Base-by-base conservation (phyloP, 2,329 filamentous ascomycete genomes). In the Cladosporium sp. region DNA sequence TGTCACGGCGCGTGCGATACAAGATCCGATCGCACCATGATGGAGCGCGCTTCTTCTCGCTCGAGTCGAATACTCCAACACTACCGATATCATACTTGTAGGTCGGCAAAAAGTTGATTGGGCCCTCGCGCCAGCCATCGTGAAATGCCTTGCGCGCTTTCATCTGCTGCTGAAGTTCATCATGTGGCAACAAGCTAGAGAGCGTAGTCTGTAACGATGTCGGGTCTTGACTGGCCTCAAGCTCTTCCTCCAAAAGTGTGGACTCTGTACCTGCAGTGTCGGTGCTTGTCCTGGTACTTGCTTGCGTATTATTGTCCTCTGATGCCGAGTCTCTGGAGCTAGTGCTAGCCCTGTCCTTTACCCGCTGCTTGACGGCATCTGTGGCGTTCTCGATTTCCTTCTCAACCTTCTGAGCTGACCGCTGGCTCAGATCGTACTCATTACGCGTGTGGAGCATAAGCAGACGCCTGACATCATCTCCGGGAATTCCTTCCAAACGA, bases 21-120 rank as follows among this genome's bases (percentile, higher is more conserved):
- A 99, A 74, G 45, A 99, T 92, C 15, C 94, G 88, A 74, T 99
- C 94, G 71, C 94, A 99, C 93, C 94, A 99, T 70, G 91, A 96
- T 2, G 94, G 94, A 2, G 90, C 88, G 54, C 95, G 83, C 62
- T 87, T 87, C 76, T 99, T 99, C 70, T 97, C 94, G 64, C 92
- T 96, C 0, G 92, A 91, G 74, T 99, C 95, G 70, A 97, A 99
- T 28, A 91, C 82, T 1, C 90, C 90, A 32, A 96, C 84, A 28
- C 89, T 96, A n/a, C 94, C 94, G 25, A 96, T 80, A 67, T 99
- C 95, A 65, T 99, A 99, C 72, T 99, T 99, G 74, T 99, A 99
- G 0, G 94, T 95, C 1, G 94, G 94, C 15, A 97, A 72, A 68
- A 99, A 99, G 1, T 84, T 84, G 57, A 99, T 92, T 0, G 85